A percentile compares a stretch with the other conserved stretches of the same genome.
Evolutionary conservation across 2,329 filamentous ascomycete species (phyloP).

Genomic region (Aspergillus brunneoviolaceus): DNA sequence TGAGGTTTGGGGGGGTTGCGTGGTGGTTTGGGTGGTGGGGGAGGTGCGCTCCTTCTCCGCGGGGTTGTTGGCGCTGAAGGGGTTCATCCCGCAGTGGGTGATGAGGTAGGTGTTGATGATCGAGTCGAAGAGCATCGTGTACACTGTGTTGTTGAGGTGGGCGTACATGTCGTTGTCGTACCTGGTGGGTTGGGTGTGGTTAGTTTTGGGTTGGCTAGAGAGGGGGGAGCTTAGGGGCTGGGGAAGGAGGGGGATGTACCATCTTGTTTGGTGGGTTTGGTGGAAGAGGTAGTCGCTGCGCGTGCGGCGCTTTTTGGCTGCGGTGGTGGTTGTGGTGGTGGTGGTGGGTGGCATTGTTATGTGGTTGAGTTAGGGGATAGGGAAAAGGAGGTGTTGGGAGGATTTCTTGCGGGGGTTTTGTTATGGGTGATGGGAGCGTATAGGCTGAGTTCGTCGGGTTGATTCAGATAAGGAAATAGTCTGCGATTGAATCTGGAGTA

Average conservation of each 20-base stretch:
- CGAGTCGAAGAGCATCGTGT: slow-evolving; percentile 85
- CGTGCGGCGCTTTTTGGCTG: slow-evolving; percentile 60
- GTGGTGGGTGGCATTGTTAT: background rate
- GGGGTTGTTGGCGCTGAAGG: slow-evolving; percentile 54
- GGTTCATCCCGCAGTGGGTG: slow-evolving; percentile 70
- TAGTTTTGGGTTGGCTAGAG: background rate
- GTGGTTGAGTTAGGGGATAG: background rate
- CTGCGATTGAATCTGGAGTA: background rate
- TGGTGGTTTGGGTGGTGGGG: background rate
- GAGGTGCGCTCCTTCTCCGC: background rate
- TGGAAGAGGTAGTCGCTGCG: slow-evolving; percentile 73
- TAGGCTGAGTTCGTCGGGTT: too few relatives aligned
- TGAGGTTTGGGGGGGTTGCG: background rate
- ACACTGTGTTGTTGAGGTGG: slow-evolving; percentile 89
- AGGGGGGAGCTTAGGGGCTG: background rate
- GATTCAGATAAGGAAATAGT: too few relatives aligned
- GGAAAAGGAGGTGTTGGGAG: background rate
- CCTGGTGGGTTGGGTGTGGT: slow-evolving; percentile 49
- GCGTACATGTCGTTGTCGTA: slow-evolving; percentile 93
- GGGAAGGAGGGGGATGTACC: slow-evolving; percentile 53
- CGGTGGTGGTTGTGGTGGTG: slow-evolving; percentile 7
- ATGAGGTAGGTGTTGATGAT: slow-evolving; percentile 89
- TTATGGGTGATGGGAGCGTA: background rate
- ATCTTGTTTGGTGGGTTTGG: slow-evolving; percentile 82
- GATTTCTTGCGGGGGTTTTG: background rate